Evolutionary conservation across 176 grass and related monocot genomes (phyloP).

Genomic region (bread wheat (Triticum aestivum)): IWGSC_CS_RefSeq_v2.1 NC_057805.1:85181409-85181908

Average conservation of each 20-base stretch:
- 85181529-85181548: neutral
- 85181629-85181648: neutral
- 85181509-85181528: neutral
- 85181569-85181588: neutral
- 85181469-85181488: neutral
- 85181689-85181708: conserved; percentile 33
- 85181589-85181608: neutral
- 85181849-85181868: conserved; percentile 13
- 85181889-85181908: conserved; percentile 17
- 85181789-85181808: neutral
- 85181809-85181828: neutral
- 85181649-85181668: conserved; percentile 35
- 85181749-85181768: conserved; percentile 16
- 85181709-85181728: conserved; percentile 30
- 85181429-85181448: neutral
- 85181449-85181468: neutral
- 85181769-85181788: conserved; percentile 21
- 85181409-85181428: neutral
- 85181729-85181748: conserved; percentile 9
- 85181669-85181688: neutral
- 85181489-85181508: neutral
- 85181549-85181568: conserved; percentile 42
- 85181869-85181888: conserved; percentile 34
- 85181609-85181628: neutral
- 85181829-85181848: neutral